Percentiles rank a stretch among this genome's conserved stretches.
phyloP scores from a whole-genome alignment of 192 early-diverging fungal genomes.

The Backusella mclennaniae region DNA sequence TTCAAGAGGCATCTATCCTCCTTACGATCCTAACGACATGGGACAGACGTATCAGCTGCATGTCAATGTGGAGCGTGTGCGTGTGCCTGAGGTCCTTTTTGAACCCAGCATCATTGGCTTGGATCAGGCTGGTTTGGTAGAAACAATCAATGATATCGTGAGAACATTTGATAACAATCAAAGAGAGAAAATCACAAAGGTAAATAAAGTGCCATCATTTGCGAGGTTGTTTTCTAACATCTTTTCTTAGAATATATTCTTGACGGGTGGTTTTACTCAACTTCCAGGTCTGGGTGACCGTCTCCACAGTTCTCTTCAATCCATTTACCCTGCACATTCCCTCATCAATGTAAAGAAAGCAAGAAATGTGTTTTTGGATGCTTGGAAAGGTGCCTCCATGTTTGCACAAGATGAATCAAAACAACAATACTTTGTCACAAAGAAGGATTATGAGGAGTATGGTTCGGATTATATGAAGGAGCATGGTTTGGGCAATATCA shows the following conservation, averaged over 20 bases:
- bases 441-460: conserved; percentile 76
- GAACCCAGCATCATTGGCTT: conserved; percentile 83
- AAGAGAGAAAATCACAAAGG: conserved; percentile 49
- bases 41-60: conserved; percentile 79
- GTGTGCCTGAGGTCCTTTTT: conserved; percentile 90
- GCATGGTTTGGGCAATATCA: conserved; percentile 75
- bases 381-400: conserved; percentile 83
- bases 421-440: conserved; percentile 54
- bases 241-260: conserved; percentile 56
- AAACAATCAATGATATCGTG: conserved; percentile 67
- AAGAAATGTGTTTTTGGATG: conserved; percentile 70
- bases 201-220: conserved; percentile 15
- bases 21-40: conserved; percentile 62
- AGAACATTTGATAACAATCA: conserved; percentile 50
- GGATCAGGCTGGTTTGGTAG: conserved; percentile 86
- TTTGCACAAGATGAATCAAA: conserved; percentile 52
- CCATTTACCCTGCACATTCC: conserved; percentile 62
- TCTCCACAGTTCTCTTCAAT: conserved; percentile 57
- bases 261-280: conserved; percentile 77
- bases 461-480: conserved; percentile 87
- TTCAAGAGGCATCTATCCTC: conserved; percentile 55
- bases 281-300: conserved; percentile 65
- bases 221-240: background rate
- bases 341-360: conserved; percentile 57
- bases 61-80: conserved; percentile 86